Evolutionary conservation across 2,329 filamentous ascomycete genomes (phyloP).

Genomic region (Dactylellina haptotyla): DNA sequence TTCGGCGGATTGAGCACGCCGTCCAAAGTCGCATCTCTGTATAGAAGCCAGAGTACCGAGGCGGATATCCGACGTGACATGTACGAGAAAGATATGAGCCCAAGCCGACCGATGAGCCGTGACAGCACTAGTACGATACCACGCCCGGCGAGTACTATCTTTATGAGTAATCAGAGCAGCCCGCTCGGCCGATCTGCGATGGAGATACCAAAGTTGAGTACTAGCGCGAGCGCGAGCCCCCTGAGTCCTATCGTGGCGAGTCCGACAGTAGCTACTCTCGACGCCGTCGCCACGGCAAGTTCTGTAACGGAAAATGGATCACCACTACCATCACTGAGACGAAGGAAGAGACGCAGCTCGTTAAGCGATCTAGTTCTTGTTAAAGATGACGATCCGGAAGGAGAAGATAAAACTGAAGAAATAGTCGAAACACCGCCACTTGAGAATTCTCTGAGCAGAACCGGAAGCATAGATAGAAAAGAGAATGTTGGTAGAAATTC

Average conservation of each 20-base stretch:
- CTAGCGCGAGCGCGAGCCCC: conserved; percentile 1
- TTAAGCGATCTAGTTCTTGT: conserved; percentile 76
- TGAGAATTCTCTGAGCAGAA: conserved; percentile 28
- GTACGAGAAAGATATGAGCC: conserved; percentile 34
- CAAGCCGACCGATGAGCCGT: conserved; percentile 18
- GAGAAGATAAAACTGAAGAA: conserved; percentile 16
- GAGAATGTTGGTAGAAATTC: conserved; percentile 24
- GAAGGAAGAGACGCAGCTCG: conserved; percentile 88
- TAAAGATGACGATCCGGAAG: conserved; percentile 65
- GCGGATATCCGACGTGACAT: conserved; percentile 35
- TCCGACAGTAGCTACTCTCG: conserved; percentile 14
- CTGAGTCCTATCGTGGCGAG: conserved; percentile 48
- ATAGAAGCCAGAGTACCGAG: conserved; percentile 47
- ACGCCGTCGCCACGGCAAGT: conserved; percentile 8
- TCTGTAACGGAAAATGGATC: conserved; percentile 32
- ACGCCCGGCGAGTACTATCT: conserved; percentile 16
- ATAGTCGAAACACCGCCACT: neutral
- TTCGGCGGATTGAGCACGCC: conserved; percentile 6
- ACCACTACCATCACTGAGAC: conserved; percentile 60
- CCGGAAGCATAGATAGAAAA: conserved; percentile 34
- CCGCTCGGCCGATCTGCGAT: conserved; percentile 14
- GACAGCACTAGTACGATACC: conserved; percentile 10
- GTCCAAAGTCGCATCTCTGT: conserved; percentile 12
- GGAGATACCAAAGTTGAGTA: conserved; percentile 26
- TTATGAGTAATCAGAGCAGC: neutral